These are phyloP conservation scores for Nevesoporus exiguus DNA, from an alignment of 768 basidiomycete genomes.

Conservation along the genomic window DNA sequence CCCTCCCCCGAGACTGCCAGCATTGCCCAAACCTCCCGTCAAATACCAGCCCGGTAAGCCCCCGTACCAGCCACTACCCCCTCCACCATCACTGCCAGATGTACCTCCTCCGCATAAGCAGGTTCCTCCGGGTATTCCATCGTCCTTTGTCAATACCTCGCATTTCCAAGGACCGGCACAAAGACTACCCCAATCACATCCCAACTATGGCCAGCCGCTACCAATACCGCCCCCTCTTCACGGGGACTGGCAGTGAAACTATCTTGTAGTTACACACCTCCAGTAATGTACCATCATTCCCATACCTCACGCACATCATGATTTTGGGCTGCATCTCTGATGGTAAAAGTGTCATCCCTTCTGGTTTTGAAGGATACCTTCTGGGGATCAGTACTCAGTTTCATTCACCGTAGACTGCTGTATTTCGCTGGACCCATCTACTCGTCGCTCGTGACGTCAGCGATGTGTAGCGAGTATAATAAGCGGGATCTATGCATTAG, in stretches of 20 bases:
- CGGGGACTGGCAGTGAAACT: constrained; percentile 28
- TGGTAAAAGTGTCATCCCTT: constrained; percentile 5
- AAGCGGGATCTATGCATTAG: constrained; percentile 3
- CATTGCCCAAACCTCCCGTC: constrained; percentile 50
- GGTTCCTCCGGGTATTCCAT: constrained; percentile 23
- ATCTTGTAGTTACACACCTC: constrained; percentile 10
- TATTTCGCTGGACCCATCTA: constrained; percentile 10
- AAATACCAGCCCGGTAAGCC: constrained; percentile 43
- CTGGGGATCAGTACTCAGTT: background rate
- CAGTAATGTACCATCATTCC: constrained; percentile 16
- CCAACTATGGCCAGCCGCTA: constrained; percentile 31
- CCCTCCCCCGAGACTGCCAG: constrained; percentile 39
- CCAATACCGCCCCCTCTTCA: constrained; percentile 24
- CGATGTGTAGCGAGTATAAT: constrained; percentile 14
- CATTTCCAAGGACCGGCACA: constrained; percentile 41
- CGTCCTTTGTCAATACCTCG: constrained; percentile 24
- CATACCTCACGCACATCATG: constrained; percentile 10
- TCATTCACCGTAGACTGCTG: constrained; percentile 21
- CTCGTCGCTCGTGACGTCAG: background rate
- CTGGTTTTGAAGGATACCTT: background rate
- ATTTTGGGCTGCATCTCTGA: constrained; percentile 11
- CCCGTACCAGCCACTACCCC: constrained; percentile 34
- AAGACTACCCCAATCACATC: constrained; percentile 35
- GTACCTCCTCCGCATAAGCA: constrained; percentile 29
- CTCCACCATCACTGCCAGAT: constrained; percentile 33